Conservation (phyloP, 2,329 filamentous ascomycete species). For the Laburnicola sp. region DNA sequence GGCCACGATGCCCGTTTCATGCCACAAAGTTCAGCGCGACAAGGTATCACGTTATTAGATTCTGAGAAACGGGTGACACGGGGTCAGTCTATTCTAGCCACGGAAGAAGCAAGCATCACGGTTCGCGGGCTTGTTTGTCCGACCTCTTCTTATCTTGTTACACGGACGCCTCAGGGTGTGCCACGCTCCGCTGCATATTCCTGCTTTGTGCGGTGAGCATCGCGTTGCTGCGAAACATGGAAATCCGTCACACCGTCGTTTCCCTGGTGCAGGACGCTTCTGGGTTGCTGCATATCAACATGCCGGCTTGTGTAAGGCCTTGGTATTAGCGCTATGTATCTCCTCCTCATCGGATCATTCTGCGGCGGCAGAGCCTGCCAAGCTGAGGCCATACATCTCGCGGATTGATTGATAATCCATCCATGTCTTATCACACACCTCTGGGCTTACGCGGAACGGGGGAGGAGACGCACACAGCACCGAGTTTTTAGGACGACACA, state of each 20-base stretch:
- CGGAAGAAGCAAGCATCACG: too few species aligned
- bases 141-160: too few species aligned
- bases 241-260: not conserved
- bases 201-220: constrained; percentile 2
- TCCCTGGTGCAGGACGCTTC: not conserved
- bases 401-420: not conserved
- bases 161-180: not conserved
- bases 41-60: too few species aligned
- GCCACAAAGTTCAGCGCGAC: not conserved
- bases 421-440: not conserved
- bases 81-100: too few species aligned
- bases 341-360: not conserved
- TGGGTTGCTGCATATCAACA: not conserved
- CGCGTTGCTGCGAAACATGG: not conserved
- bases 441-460: constrained; percentile 1
- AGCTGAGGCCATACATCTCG: not conserved
- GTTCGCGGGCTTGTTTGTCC: not conserved
- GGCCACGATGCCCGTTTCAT: not conserved
- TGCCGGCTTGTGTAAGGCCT: not conserved
- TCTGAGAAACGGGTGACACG: too few species aligned
- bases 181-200: not conserved
- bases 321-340: too few species aligned
- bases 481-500: not conserved
- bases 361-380: not conserved
- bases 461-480: not conserved